Base-by-base conservation (phyloP, 1,139 yeast species). In the Candida glucosophila region DNA sequence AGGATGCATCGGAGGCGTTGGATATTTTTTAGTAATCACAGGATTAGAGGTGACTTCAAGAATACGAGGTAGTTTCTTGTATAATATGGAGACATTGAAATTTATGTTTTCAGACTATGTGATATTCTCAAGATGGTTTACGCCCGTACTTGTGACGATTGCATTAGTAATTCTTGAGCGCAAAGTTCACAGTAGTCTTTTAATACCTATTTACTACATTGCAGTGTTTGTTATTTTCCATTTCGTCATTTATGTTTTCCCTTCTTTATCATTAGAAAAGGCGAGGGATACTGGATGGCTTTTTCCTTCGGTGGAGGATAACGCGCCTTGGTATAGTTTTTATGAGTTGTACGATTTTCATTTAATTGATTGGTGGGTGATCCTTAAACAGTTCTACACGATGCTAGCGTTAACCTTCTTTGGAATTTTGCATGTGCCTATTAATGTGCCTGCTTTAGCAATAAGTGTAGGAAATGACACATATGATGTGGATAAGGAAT, bases 1-100 rank as follows among this genome's bases (percentile, higher is more conserved):
- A 15, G 98, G 98, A 1, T 90, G 97, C 50, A 88, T 90, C 42
- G 98, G 98, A 23, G 98, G 98, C 42, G 98, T 90, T 25, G 98
- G 98, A 2, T 88, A 82, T 55, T 90, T 90, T 52, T 63, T 90
- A 35, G 59, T 88, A 3, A 78, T 83, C 2, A 90, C 98, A 0
- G 98, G 95, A 2, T 56, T 90, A 17, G 97, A 88, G 46, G 95
- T 90, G 1, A 71, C 86, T 7, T 77, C 95, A 1, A 65, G 95
- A 32, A 55, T 83, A 20, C 77, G 73, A 29, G 90, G 92, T 6
- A 77, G 83, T 5, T 52, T 88, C 25, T 68, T 63, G 27, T 86
- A 83, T 47, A 69, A 74, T 31, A 47, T 59, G 42, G 67, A 55
- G 1, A 79, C 85, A 6, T 53, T 83, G 28, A 29, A 48, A 20